phyloP scores from a whole-genome alignment of 345 rosid genomes.

The Linum trigynum region DNA sequence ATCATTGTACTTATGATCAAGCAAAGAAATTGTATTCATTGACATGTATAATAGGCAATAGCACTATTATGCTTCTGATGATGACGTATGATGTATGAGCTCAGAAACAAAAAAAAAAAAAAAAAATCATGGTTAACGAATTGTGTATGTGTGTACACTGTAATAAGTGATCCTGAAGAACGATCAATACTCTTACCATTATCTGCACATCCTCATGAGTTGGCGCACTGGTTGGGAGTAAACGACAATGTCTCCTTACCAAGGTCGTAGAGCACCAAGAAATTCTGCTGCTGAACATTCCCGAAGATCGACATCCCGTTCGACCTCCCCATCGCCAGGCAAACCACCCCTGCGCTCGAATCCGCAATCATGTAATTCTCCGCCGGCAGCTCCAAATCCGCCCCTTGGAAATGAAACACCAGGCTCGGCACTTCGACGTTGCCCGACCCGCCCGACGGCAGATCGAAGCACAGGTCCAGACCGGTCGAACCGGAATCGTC shows the following conservation, averaged over 20 bases:
- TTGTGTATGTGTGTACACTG: no score
- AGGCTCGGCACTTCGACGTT: slow-evolving; percentile 52
- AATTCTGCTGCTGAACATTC: slow-evolving; percentile 82
- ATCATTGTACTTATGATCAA: no score
- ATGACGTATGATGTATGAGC: no score
- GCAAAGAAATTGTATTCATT: no score
- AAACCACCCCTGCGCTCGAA: slow-evolving; percentile 41
- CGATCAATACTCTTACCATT: no score
- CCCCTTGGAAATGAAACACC: slow-evolving; percentile 61
- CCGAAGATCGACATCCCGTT: slow-evolving; percentile 82
- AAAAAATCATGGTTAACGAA: no score
- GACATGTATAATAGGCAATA: no score
- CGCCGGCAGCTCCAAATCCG: slow-evolving; percentile 65
- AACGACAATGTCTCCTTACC: slow-evolving; percentile 58
- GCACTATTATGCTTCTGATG: no score
- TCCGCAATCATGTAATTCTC: slow-evolving; percentile 81
- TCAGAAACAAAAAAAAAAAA: no score
- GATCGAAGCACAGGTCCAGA: slow-evolving; percentile 70
- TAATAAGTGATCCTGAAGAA: no score
- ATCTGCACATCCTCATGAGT: slow-evolving; percentile 23
- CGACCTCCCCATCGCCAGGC: slow-evolving; percentile 86
- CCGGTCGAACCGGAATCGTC: slow-evolving; percentile 51
- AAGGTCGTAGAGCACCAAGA: slow-evolving; percentile 64
- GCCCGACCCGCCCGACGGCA: slow-evolving; percentile 16
- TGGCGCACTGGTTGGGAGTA: slow-evolving; percentile 51